A percentile compares a stretch with the other conserved stretches of the same genome.
Evolutionary conservation across 306 rosid genomes (phyloP).

Genomic region (Medicago arabica): DNA sequence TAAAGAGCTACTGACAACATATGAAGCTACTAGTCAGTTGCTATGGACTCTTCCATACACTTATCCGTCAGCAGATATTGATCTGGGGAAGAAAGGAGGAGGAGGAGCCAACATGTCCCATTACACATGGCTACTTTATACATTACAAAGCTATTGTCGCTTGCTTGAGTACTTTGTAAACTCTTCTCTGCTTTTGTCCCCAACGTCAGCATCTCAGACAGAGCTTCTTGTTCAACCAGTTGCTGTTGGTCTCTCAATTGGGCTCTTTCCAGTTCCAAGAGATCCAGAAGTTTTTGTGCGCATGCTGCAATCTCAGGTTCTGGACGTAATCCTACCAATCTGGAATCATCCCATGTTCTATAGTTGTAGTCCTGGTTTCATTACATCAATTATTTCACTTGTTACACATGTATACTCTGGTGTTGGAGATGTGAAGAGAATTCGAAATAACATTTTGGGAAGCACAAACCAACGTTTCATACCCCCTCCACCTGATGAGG

Average conservation of each 20-base stretch:
- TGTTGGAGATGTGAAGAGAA: slow-evolving; percentile 92
- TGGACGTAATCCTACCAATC: slow-evolving; percentile 84
- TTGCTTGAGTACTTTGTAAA: slow-evolving; percentile 93
- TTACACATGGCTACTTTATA: slow-evolving; percentile 89
- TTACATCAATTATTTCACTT: slow-evolving; percentile 90
- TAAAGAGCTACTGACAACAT: slow-evolving; percentile 89
- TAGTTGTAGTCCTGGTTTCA: slow-evolving; percentile 73
- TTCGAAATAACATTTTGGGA: slow-evolving; percentile 71
- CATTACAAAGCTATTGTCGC: slow-evolving; percentile 84
- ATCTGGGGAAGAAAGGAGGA: slow-evolving; percentile 67
- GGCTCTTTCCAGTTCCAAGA: slow-evolving; percentile 95
- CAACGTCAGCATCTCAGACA: slow-evolving; percentile 85
- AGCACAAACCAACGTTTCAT: slow-evolving; percentile 72
- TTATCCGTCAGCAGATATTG: slow-evolving; percentile 59
- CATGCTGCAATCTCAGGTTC: slow-evolving; percentile 96
- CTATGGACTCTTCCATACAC: slow-evolving; percentile 82
- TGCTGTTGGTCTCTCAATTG: slow-evolving; percentile 94
- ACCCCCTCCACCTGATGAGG: slow-evolving; percentile 95
- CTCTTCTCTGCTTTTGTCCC: slow-evolving; percentile 84
- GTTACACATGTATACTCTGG: slow-evolving; percentile 92
- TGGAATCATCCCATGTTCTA: slow-evolving; percentile 93
- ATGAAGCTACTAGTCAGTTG: slow-evolving; percentile 97
- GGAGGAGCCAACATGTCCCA: slow-evolving; percentile 75
- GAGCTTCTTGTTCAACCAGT: slow-evolving; percentile 97
- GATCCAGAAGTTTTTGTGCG: slow-evolving; percentile 97